Base-by-base conservation (phyloP, 1,284 basidiomycete species). In the Lignosus rhinocerotis region DNA sequence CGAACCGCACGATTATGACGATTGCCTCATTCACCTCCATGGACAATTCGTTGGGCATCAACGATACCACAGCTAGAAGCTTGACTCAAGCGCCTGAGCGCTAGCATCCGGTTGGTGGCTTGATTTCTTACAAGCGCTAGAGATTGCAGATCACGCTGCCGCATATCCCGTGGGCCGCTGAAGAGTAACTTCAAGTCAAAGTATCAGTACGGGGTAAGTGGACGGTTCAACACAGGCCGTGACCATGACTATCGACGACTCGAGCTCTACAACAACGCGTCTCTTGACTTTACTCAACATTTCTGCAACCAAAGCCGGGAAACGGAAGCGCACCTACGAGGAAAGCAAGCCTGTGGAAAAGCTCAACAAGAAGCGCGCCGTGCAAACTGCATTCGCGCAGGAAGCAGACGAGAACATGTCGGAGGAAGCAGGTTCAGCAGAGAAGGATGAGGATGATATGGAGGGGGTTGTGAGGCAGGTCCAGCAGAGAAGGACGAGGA, bases 251-350 rank as follows among this genome's bases (percentile, higher is more conserved):
- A 59, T 70, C 4, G 67, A 72, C 56, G 61, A 67, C 38, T 60
- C 66, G 14, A 86, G 84, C 67, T 75, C 80, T 9, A 84, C 88
- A n/a, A 88, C 86, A 2, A 90, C 90, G 45, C 88, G 88, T 61
- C 86, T 99, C 2, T 76, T 98, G 41, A 99, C 97, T 0, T 84
- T 99, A 1, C 82, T 99, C 32, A 99, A 99, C 73, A 93, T 98
- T 2, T 93, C 92, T 49, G 92, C 94, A 0, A 85, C 84, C 8
- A 88, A 84, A 68, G 74, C 80, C 8, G 77, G 77, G 43, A 90
- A 90, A 66, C 74, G 82, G 34, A 85, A 87, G 70, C 74, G 80
- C 62, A 72, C 76, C 57, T 65, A 73, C 55, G 73, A 80, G 55
- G 76, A 82, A 67, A 66, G 56, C 56, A 76, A 65, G 61, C 84